phyloP scores from a whole-genome alignment of 2,329 filamentous ascomycete species.

The Drechmeria coniospora region DNA sequence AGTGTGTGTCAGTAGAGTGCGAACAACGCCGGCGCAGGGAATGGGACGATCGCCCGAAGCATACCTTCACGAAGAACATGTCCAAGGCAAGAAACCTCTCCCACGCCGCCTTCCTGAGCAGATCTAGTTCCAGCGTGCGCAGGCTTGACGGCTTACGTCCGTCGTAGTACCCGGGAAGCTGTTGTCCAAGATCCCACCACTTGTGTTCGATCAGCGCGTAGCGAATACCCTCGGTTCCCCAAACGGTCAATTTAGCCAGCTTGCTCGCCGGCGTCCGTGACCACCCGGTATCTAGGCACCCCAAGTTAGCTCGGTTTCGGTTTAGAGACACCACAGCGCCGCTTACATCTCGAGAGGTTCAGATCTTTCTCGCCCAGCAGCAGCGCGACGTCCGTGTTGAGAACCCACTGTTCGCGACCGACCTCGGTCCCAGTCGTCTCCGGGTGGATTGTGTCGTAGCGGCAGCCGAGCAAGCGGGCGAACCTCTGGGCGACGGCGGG shows the following conservation, averaged over 20 bases:
- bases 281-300: conserved; percentile 40
- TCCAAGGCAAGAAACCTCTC: conserved; percentile 40
- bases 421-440: conserved; percentile 34
- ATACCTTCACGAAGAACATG: conserved; percentile 53
- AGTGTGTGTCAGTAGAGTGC: conserved; percentile 1
- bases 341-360: conserved; percentile 42
- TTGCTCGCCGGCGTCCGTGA: conserved; percentile 35
- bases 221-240: conserved; percentile 39
- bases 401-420: conserved; percentile 50
- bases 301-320: too few species aligned
- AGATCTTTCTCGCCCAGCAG: conserved; percentile 51
- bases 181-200: conserved; percentile 35
- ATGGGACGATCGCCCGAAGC: conserved; percentile 7
- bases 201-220: conserved; percentile 37
- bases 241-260: conserved; percentile 42
- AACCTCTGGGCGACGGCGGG: conserved; percentile 37
- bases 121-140: conserved; percentile 21
- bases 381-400: conserved; percentile 48
- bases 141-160: conserved; percentile 27
- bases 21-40: too few species aligned
- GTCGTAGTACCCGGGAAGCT: conserved; percentile 37
- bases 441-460: conserved; percentile 46
- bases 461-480: conserved; percentile 40
- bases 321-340: too few species aligned
- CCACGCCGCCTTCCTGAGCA: conserved; percentile 32